Evolutionary conservation across 2,329 filamentous ascomycete genomes (phyloP), one percentile per base, ranked within the genome.

Genomic region (Colletotrichum sp.): DNA sequence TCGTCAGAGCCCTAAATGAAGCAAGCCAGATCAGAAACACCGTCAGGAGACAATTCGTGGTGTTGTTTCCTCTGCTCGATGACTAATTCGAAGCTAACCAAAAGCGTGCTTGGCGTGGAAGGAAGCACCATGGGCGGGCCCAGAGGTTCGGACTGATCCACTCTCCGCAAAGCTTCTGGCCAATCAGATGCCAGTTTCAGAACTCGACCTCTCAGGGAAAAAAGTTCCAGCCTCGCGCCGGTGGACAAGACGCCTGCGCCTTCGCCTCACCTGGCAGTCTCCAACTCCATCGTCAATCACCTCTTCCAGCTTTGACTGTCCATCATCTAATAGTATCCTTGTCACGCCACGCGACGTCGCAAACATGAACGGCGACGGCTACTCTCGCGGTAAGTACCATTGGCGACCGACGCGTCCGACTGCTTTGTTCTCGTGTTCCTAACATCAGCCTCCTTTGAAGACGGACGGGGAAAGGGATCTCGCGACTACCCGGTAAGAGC

Each of bases 351-450:
- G 66, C 51, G 38, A 55, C 68, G 55, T 62, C 38, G 67, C 64
- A 66, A 74, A 47, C 54, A 76, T 76, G 75, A 76, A 76, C 75
- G 75, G 75, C 67, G 75, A 76, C 54, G 70, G 65, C 64, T 76
- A 76, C 51, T 75, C 75, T 69, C 75, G 75, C 43, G 75, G 75
- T 76, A 69, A 64, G 74, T 76, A 8, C 43, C 36, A n/a, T 7
- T 29, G 13, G 13, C 15, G 27, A 31, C 24, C 18, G n/a, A 57
- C 34, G 27, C 58, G 36, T 21, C 16, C 36, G 31, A 15, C 62
- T 51, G 43, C 43, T 51, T 47, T 36, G 51, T 63, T 38, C n/a
- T 12, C 38, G 15, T 24, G 57, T 24, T 33, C 43, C 73, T 76
- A 73, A 76, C 70, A 63, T n/a, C 16, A 12, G 66, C 27, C 54